Conservation (phyloP, 2,329 filamentous ascomycete species). For the Trichoderma sp. region DNA sequence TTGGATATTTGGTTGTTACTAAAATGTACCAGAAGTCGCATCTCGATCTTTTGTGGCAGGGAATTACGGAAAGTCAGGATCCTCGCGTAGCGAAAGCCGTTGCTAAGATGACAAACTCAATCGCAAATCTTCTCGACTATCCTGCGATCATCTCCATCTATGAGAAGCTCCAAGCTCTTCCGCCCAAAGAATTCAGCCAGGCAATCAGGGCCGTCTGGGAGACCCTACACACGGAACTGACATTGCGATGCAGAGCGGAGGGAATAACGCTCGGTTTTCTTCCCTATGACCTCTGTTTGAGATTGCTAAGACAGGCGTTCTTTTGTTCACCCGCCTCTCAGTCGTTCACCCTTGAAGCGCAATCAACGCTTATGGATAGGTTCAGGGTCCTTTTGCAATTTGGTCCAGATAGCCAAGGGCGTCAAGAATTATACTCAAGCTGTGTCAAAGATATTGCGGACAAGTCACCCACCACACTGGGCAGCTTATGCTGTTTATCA, state of each 20-base stretch:
- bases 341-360: slow-evolving; percentile 59
- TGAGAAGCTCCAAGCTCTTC: slow-evolving; percentile 64
- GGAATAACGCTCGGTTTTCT: slow-evolving; percentile 36
- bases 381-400: slow-evolving; percentile 58
- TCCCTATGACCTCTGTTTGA: slow-evolving; percentile 55
- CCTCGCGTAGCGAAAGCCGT: slow-evolving; percentile 80
- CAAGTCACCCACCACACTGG: slow-evolving; percentile 62
- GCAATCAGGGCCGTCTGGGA: slow-evolving; percentile 62
- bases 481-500: slow-evolving; percentile 67
- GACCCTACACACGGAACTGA: slow-evolving; percentile 49
- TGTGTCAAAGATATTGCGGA: slow-evolving; percentile 67
- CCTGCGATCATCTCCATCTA: slow-evolving; percentile 62
- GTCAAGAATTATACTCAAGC: slow-evolving; percentile 59
- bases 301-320: slow-evolving; percentile 70
- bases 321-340: slow-evolving; percentile 51
- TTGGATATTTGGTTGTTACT: slow-evolving; percentile 83
- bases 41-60: slow-evolving; percentile 80
- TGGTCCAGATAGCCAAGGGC: slow-evolving; percentile 53
- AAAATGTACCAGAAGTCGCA: slow-evolving; percentile 67
- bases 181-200: slow-evolving; percentile 60
- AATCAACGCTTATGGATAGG: slow-evolving; percentile 60
- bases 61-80: slow-evolving; percentile 77
- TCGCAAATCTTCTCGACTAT: slow-evolving; percentile 48
- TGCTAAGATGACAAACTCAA: slow-evolving; percentile 58
- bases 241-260: slow-evolving; percentile 43